Evolutionary conservation across 306 rosid genomes (phyloP), one percentile per base, ranked within the genome.

Genomic region (Acacia confusa): DNA sequence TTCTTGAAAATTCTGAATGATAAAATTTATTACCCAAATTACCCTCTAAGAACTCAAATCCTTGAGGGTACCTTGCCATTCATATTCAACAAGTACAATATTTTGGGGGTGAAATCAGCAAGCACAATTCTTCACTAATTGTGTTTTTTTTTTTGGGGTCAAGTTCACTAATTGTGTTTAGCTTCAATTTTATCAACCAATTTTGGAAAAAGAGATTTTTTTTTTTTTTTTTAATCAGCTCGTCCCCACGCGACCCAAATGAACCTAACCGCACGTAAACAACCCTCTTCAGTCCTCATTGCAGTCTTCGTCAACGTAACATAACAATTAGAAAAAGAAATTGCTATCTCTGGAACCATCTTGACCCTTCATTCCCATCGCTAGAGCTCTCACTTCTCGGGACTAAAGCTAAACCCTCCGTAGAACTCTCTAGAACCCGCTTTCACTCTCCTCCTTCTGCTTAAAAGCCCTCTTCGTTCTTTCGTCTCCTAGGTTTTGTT

Each of bases 381-480:
- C 32, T 28, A 44, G 2, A 7, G 1, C 11, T 12, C 53, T 20
- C 40, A 7, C 34, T 22, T 63, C 25, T 61, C 64, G 36, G 28
- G 36, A 9, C 24, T 24, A 17, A 52, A 52, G 22, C 52, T 30
- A 40, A 76, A 69, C 45, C 68, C 83, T 70, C 48, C 34, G 4
- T 32, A 17, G 97, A 92, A 92, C 81, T 69, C 88, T 92, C 97
- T 86, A 90, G 97, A 92, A 88, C 80, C 85, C 63, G 48, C 57
- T 9, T 6, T 20, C 9, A 20, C 9, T 43, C 74, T 12, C 16
- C 17, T 25, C 53, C 20, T 60, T 41, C 41, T 13, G 57, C 43
- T 41, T 28, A 2, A 30, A 50, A 50, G 9, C 12, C 72, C 58
- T 3, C 58, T 40, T 20, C 60, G 0, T 53, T 53, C 60, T 7